Evolutionary conservation across 176 grass and related monocot species (phyloP).

Genomic region (Elymus sibiricus): DNA sequence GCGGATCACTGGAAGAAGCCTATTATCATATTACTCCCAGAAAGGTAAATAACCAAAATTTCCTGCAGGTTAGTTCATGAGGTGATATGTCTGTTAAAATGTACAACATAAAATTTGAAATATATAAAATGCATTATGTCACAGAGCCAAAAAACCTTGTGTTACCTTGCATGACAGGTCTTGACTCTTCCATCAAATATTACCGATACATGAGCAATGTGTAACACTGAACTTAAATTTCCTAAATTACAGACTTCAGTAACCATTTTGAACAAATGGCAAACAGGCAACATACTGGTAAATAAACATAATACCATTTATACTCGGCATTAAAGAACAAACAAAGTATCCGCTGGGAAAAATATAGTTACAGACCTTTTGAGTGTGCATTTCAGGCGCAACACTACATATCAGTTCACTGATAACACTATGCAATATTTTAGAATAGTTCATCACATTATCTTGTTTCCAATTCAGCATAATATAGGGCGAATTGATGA

Average conservation of each 20-base stretch:
- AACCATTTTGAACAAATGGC: background rate
- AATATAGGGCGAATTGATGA: background rate
- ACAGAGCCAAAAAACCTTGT: background rate
- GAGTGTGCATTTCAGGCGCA: background rate
- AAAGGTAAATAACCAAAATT: background rate
- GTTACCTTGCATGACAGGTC: slow-evolving; percentile 1
- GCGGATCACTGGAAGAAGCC: background rate
- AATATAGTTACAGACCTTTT: background rate
- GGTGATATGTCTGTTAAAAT: slow-evolving; percentile 10
- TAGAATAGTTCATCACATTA: background rate
- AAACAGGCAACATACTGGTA: background rate
- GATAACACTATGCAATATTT: background rate
- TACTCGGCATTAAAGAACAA: background rate
- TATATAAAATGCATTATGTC: background rate
- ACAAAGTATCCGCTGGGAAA: background rate
- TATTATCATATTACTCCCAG: slow-evolving; percentile 11
- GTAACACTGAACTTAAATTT: background rate
- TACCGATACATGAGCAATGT: background rate
- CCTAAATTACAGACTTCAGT: background rate
- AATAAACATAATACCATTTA: slow-evolving; percentile 9
- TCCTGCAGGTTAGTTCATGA: background rate
- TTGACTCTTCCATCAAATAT: background rate
- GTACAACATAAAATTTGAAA: background rate
- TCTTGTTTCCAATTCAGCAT: slow-evolving; percentile 7
- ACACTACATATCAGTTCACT: background rate